These are phyloP conservation scores for Blastocladiella britannica DNA, from an alignment of 192 early-diverging fungal genomes.

Conservation along the genomic window DNA sequence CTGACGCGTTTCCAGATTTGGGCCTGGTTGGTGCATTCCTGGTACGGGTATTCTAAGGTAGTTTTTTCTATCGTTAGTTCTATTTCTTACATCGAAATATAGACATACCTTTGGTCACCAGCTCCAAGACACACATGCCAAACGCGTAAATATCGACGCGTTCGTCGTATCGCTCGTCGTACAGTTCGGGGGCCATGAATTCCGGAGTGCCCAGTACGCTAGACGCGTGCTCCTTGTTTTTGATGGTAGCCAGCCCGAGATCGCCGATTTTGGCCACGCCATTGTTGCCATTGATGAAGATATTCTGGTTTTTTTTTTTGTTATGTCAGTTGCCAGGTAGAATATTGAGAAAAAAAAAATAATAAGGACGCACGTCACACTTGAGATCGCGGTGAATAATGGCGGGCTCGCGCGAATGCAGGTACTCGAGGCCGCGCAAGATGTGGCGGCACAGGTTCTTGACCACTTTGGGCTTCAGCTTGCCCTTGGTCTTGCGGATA, in stretches of 20 bases:
- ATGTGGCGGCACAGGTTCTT: conserved; percentile 67
- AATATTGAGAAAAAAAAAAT: not conserved
- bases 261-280: conserved; percentile 78
- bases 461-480: conserved; percentile 49
- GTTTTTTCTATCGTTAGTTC: conserved; percentile 21
- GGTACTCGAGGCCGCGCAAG: conserved; percentile 51
- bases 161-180: conserved; percentile 72
- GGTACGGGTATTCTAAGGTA: conserved; percentile 74
- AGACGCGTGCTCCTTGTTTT: conserved; percentile 37
- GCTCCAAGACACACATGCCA: conserved; percentile 56
- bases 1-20: conserved; percentile 69
- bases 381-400: conserved; percentile 64
- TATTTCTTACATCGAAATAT: too few species aligned
- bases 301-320: too few species aligned
- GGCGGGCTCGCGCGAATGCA: conserved; percentile 53
- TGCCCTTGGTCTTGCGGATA: conserved; percentile 44
- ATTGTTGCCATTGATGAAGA: conserved; percentile 76
- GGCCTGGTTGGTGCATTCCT: conserved; percentile 61
- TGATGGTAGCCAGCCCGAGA: conserved; percentile 50
- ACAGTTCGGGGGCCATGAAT: conserved; percentile 82
- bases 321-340: conserved; percentile 22
- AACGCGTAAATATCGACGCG: conserved; percentile 80
- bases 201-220: conserved; percentile 61
- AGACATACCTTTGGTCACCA: conserved; percentile 11
- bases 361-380: too few species aligned